Conservation (phyloP, 352 stramenopile genomes). For the Pythium apleroticum region DNA sequence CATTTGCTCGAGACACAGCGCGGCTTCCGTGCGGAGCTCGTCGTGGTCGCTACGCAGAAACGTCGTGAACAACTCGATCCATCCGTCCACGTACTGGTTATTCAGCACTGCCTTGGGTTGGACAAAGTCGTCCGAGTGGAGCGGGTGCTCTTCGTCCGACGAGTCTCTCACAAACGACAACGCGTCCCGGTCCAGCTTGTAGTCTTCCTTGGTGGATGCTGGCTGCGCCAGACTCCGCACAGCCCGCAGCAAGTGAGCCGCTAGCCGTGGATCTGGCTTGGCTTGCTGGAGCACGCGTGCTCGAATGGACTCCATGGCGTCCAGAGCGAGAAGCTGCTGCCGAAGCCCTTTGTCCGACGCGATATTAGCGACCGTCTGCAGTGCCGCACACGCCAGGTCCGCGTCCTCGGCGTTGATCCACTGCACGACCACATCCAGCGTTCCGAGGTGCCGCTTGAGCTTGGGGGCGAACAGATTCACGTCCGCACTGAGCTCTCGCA, state of each 20-base stretch:
- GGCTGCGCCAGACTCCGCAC: conserved; percentile 50
- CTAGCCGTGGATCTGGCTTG: conserved; percentile 40
- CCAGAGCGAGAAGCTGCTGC: conserved; percentile 35
- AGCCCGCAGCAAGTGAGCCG: conserved; percentile 46
- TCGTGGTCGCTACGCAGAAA: conserved; percentile 55
- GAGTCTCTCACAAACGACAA: conserved; percentile 62
- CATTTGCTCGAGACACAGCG: conserved; percentile 61
- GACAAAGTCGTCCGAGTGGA: conserved; percentile 63
- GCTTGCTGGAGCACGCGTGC: conserved; percentile 32
- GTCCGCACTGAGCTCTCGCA: conserved; percentile 44
- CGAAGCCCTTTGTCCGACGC: conserved; percentile 37
- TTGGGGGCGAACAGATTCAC: conserved; percentile 14
- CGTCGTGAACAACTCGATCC: conserved; percentile 77
- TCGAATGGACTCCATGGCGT: conserved; percentile 45
- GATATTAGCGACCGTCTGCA: conserved; percentile 51
- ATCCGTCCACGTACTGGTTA: conserved; percentile 64
- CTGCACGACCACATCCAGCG: conserved; percentile 34
- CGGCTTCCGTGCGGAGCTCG: conserved; percentile 47
- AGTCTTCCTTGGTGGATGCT: conserved; percentile 3
- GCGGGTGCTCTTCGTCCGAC: conserved; percentile 44
- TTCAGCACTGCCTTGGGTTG: conserved; percentile 39
- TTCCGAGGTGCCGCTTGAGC: conserved; percentile 32
- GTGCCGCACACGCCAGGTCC: conserved; percentile 34
- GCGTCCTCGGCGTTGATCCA: conserved; percentile 43
- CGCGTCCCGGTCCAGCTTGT: conserved; percentile 51